Percentiles rank a stretch among this genome's conserved stretches.
phyloP scores from a whole-genome alignment of 2,329 filamentous ascomycete species.

The Calonectria henricotiae region DNA sequence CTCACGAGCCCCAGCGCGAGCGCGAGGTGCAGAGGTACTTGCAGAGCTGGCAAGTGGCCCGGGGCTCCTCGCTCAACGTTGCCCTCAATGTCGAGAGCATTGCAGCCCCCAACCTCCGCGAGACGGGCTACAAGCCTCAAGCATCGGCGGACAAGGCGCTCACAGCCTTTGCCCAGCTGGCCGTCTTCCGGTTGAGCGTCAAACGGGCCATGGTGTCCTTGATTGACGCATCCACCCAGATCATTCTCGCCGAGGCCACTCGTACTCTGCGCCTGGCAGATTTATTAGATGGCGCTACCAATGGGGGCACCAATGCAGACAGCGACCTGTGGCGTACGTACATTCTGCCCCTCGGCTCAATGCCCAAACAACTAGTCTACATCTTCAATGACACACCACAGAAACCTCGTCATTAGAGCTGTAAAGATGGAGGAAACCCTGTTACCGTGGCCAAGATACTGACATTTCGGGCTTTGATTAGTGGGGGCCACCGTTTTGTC shows the following conservation, averaged over 20 bases:
- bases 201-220: conserved; percentile 68
- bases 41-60: conserved; percentile 55
- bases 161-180: conserved; percentile 68
- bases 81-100: conserved; percentile 55
- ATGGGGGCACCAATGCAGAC: conserved; percentile 23
- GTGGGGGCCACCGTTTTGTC: conserved; percentile 53
- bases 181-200: conserved; percentile 65
- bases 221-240: conserved; percentile 64
- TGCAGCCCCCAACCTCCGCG: conserved; percentile 48
- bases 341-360: conserved; percentile 2
- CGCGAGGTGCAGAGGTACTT: conserved; percentile 55
- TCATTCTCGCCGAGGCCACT: conserved; percentile 69
- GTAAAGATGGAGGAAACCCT: not conserved
- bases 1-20: conserved; percentile 53
- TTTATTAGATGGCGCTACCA: conserved; percentile 47
- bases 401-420: not conserved
- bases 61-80: conserved; percentile 55
- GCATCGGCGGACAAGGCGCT: conserved; percentile 59
- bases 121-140: conserved; percentile 55
- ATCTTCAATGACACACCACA: not conserved
- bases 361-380: not conserved
- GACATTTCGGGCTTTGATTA: conserved; percentile 21
- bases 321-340: conserved; percentile 58
- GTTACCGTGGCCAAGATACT: not conserved
- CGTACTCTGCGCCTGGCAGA: conserved; percentile 61